A percentile compares a stretch with the other conserved stretches of the same genome.
phyloP scores from a whole-genome alignment of 2,329 filamentous ascomycete species.

The Sordariomycetes sp. region DNA sequence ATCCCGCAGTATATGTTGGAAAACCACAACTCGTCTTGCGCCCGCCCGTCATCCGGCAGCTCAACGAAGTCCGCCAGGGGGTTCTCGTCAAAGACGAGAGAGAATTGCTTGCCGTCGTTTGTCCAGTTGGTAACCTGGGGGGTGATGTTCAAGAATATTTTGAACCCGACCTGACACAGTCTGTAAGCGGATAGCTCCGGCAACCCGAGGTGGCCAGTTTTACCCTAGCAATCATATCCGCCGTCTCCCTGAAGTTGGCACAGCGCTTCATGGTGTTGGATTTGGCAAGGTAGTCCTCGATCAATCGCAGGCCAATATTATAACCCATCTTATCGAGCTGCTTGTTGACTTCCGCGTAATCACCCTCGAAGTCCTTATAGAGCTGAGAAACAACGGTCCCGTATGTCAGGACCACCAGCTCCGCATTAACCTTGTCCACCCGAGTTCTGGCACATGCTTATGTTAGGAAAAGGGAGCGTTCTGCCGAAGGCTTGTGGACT shows the following conservation, averaged over 20 bases:
- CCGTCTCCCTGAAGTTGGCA: constrained; percentile 86
- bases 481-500: background rate
- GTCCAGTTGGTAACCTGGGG: constrained; percentile 93
- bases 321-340: constrained; percentile 99
- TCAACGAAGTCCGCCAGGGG: constrained; percentile 96
- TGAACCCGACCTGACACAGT: constrained; percentile 70
- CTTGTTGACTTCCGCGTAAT: constrained; percentile 93
- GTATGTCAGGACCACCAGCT: constrained; percentile 93
- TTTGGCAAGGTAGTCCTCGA: constrained; percentile 96
- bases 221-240: constrained; percentile 92
- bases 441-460: constrained; percentile 50
- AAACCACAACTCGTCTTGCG: constrained; percentile 96
- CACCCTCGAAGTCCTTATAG: constrained; percentile 89
- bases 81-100: constrained; percentile 91
- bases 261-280: constrained; percentile 82
- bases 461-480: background rate
- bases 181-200: constrained; percentile 7
- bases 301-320: constrained; percentile 89
- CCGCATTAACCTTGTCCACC: constrained; percentile 95
- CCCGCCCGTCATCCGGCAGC: constrained; percentile 84
- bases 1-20: constrained; percentile 95
- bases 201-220: constrained; percentile 3
- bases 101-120: constrained; percentile 91
- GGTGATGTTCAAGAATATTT: constrained; percentile 96
- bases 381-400: constrained; percentile 94